phyloP scores from a whole-genome alignment of 345 rosid genomes.

The Acer saccharum region DNA sequence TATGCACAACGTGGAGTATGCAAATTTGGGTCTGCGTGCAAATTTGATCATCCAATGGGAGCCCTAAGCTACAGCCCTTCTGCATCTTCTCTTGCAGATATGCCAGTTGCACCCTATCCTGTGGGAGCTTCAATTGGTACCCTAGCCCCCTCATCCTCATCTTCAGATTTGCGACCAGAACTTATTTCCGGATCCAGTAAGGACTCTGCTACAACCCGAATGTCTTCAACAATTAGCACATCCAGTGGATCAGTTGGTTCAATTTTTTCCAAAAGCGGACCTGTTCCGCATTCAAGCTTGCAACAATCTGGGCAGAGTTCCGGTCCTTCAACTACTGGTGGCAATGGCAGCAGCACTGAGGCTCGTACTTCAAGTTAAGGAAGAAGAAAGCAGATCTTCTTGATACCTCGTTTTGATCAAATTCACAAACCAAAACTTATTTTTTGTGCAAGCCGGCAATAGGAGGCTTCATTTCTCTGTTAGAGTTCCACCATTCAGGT shows the following conservation, averaged over 20 bases:
- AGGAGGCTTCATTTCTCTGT: constrained; percentile 43
- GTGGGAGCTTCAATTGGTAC: constrained; percentile 70
- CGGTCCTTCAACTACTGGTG: constrained; percentile 37
- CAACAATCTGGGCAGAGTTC: constrained; percentile 53
- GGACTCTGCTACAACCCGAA: constrained; percentile 40
- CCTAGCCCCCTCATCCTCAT: constrained; percentile 68
- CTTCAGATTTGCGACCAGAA: constrained; percentile 59
- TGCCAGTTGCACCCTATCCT: constrained; percentile 73
- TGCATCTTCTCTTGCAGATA: constrained; percentile 76
- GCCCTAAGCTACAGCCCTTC: constrained; percentile 67
- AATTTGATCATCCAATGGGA: constrained; percentile 75
- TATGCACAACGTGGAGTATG: constrained; percentile 62
- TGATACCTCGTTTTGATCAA: constrained; percentile 31
- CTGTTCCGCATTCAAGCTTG: constrained; percentile 30
- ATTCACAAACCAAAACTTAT: constrained; percentile 35
- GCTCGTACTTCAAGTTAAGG: constrained; percentile 34
- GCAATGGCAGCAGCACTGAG: constrained; percentile 27
- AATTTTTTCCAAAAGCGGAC: constrained; percentile 35
- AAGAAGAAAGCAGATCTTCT: constrained; percentile 24
- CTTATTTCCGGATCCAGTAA: constrained; percentile 48
- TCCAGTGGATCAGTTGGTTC: constrained; percentile 49
- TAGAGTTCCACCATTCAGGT: constrained; percentile 40
- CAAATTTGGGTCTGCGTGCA: constrained; percentile 78
- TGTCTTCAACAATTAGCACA: constrained; percentile 40
- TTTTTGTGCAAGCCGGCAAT: constrained; percentile 29